phyloP scores from a whole-genome alignment of 2,329 filamentous ascomycete genomes.

The Trichoderma pleuroti region DNA sequence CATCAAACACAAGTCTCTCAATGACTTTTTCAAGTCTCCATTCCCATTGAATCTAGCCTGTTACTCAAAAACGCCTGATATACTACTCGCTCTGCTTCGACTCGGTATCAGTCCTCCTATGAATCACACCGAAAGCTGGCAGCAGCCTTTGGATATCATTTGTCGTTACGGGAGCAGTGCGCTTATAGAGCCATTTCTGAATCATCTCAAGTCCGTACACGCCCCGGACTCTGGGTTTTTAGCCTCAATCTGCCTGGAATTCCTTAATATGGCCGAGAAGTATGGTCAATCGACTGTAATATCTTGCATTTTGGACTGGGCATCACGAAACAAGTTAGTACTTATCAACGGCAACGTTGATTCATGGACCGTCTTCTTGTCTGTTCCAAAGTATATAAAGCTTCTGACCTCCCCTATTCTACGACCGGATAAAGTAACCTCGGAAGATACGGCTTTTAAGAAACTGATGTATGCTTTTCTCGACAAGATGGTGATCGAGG shows the following conservation, averaged over 20 bases:
- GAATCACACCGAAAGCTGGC: background rate
- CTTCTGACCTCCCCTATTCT: background rate
- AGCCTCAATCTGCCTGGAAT: background rate
- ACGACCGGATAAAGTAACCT: background rate
- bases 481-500: background rate
- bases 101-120: background rate
- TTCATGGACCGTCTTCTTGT: background rate
- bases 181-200: background rate
- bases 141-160: background rate
- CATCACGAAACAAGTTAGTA: background rate
- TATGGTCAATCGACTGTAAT: background rate
- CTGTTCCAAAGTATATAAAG: background rate
- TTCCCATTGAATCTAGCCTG: background rate
- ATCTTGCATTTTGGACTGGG: background rate
- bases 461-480: background rate
- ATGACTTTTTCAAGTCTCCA: background rate
- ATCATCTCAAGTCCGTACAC: background rate
- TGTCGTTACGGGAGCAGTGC: background rate
- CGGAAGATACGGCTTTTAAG: background rate
- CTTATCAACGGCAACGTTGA: background rate
- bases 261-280: background rate
- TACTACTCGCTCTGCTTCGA: background rate
- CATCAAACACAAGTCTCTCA: background rate
- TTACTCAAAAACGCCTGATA: background rate
- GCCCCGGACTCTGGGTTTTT: background rate